Evolutionary conservation across 139 green algal genomes (phyloP).

Genomic region (Chlamydomonas incerta): DNA sequence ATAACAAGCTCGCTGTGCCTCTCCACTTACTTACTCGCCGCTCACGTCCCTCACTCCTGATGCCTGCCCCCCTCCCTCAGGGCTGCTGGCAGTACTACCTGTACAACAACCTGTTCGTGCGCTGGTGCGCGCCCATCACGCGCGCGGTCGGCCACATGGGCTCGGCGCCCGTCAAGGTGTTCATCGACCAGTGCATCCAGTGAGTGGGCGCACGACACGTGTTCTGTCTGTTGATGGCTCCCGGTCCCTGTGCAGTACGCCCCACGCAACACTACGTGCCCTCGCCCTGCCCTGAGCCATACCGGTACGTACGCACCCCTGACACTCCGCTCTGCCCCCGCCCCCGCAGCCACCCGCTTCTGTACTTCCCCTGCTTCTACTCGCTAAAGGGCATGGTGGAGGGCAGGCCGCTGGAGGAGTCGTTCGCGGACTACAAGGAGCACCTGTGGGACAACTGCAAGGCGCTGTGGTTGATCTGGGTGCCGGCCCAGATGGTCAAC

Average conservation of each 20-base stretch:
- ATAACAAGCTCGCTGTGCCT: no score
- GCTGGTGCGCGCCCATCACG: slow-evolving; percentile 79
- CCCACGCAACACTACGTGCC: no score
- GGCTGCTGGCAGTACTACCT: slow-evolving; percentile 92
- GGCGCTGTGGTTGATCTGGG: slow-evolving; percentile 89
- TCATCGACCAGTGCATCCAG: slow-evolving; percentile 91
- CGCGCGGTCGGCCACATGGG: slow-evolving; percentile 74
- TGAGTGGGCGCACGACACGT: slow-evolving; percentile 42
- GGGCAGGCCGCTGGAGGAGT: slow-evolving; percentile 58
- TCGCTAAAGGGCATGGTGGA: slow-evolving; percentile 77
- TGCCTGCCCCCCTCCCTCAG: slow-evolving; percentile 8
- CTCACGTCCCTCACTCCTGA: no score
- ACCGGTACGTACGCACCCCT: no score
- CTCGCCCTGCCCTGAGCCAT: no score
- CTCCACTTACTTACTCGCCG: no score
- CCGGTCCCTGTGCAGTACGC: no score
- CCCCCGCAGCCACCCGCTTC: slow-evolving; percentile 80
- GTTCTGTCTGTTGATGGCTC: no score
- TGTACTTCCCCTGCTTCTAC: slow-evolving; percentile 93
- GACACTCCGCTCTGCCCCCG: no score
- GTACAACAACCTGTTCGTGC: slow-evolving; percentile 87
- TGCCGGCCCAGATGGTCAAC: slow-evolving; percentile 87
- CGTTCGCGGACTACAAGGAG: slow-evolving; percentile 72
- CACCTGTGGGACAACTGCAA: slow-evolving; percentile 90
- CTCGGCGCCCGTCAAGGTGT: slow-evolving; percentile 81